Base-by-base conservation (phyloP, 176 grass and related monocot species). In the Lolium perenne region DNA sequence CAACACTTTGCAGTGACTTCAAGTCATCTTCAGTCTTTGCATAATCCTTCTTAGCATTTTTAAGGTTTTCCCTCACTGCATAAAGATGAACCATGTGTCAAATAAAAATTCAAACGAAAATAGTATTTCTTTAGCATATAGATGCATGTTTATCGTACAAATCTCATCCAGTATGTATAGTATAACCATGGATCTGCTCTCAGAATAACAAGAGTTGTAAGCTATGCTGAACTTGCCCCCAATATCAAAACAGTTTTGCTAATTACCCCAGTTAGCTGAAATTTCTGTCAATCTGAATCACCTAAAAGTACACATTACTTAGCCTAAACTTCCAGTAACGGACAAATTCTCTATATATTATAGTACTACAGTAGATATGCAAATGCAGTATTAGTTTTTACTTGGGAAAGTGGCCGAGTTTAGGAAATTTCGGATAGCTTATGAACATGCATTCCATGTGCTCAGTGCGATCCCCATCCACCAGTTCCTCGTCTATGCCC, bases 1-100 rank as follows among this genome's bases (percentile, higher is more conserved):
- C 97, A 81, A 99, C 97, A 35, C 97, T 99, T 87, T 99, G 97
- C 46, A 99, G 94, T 43, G 97, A 94, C 81, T 99, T 99, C 73
- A 99, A 80, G 77, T 99, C 97, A 23, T 99, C 97, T 91, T 99
- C 97, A 18, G 97, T 99, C 88, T 96, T 99, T 14, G 82, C 57
- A 61, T 90, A 99, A 32, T 96, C 97, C 87, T 88, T 99, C 89
- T 94, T 99, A 69, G 97, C 81, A 77, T 86, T 82, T 87, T 91
- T 96, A 77, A 96, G 79, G 88, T 81, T 96, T 49, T 99, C 97
- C 77, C 92, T 90, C 18, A 90, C 97, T 99, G 94, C 90, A 93
- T 68, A 51, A 3, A 91, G 43, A 69, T 70, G 11, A 53, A 89
- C 68, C 40, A 80, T 38, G 61, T 32, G 59, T 89, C 66, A 86